Evolutionary conservation across 257 asterid genomes (phyloP), one percentile per base, ranked within the genome.

Genomic region (Datura wrightii): DNA sequence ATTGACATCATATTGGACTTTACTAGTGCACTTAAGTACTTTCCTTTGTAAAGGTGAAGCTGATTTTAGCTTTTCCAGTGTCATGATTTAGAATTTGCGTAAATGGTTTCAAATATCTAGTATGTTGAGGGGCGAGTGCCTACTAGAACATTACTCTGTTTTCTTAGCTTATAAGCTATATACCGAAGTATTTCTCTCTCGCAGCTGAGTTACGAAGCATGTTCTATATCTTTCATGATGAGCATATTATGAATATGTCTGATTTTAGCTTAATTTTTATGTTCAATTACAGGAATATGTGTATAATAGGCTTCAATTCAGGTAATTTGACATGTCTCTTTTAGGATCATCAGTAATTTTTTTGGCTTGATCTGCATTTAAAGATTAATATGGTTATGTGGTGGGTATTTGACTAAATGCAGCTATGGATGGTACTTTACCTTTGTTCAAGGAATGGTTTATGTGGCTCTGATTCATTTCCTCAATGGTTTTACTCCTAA

Each of bases 361-460:
- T 65, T 71, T 18, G 71, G 1, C 16, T 2, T 10, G 9, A 6
- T 71, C 19, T 31, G 44, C 3, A 2, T 24, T 76, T 13, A 48
- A 10, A 76, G 81, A 48, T 76, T 76, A 48, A 76, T 48, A 6
- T 76, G 8, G 4, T 76, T 52, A 1, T 24, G 11, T 48, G 80
- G 42, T 48, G 19, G 44, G 37, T 80, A 80, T 44, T 85, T 11
- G 63, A 6, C 83, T 42, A 62, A n/a, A 53, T 91, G 88, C 89
- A 96, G 99, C 85, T 96, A 94, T 37, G 99, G 98, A 1, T 96
- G 99, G 99, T 94, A 96, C 90, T 94, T 96, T 87, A 96, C 98
- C 5, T 96, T 96, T 84, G 94, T 96, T 70, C 99, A 96, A 90
- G 98, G 98, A 86, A 92, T 97, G 98, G 99, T 96, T 48, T 96